Percentiles rank a stretch among this genome's conserved stretches.
Evolutionary conservation across 192 early-diverging fungal species (phyloP).

Genomic region (Chytriomyces hyalinus): DNA sequence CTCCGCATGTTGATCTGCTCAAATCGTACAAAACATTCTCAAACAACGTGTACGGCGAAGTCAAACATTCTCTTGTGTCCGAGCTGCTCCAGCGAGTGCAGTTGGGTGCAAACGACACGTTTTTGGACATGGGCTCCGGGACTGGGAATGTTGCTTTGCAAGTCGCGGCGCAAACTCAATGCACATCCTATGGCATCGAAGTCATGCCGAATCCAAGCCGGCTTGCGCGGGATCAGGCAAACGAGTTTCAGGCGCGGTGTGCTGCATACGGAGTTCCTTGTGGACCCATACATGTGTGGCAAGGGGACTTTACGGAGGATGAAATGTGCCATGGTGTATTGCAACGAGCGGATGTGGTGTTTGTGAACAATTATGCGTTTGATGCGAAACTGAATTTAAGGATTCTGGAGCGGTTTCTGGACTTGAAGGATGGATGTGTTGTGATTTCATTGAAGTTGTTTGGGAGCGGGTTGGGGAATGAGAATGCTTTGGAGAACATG

Average conservation of each 20-base stretch:
- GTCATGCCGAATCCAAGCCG: slow-evolving; percentile 83
- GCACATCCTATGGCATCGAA: slow-evolving; percentile 86
- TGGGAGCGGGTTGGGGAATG: slow-evolving; percentile 68
- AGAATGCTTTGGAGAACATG: slow-evolving; percentile 60
- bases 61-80: slow-evolving; percentile 80
- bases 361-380: slow-evolving; percentile 87
- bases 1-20: slow-evolving; percentile 72
- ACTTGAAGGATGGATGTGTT: slow-evolving; percentile 84
- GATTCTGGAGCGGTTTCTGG: slow-evolving; percentile 84
- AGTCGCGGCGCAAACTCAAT: slow-evolving; percentile 87
- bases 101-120: slow-evolving; percentile 70
- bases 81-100: slow-evolving; percentile 71
- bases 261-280: slow-evolving; percentile 57
- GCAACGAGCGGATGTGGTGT: slow-evolving; percentile 83
- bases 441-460: slow-evolving; percentile 89
- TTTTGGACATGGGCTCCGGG: slow-evolving; percentile 91
- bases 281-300: slow-evolving; percentile 65
- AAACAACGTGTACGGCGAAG: slow-evolving; percentile 97
- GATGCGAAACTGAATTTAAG: slow-evolving; percentile 81
- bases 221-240: slow-evolving; percentile 76
- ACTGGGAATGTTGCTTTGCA: slow-evolving; percentile 97
- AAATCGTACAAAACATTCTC: slow-evolving; percentile 86
- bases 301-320: slow-evolving; percentile 88
- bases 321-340: slow-evolving; percentile 70
- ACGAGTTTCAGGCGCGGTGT: slow-evolving; percentile 86